Base-by-base conservation (phyloP, 768 basidiomycete genomes). In the Dendrothele bispora region DNA sequence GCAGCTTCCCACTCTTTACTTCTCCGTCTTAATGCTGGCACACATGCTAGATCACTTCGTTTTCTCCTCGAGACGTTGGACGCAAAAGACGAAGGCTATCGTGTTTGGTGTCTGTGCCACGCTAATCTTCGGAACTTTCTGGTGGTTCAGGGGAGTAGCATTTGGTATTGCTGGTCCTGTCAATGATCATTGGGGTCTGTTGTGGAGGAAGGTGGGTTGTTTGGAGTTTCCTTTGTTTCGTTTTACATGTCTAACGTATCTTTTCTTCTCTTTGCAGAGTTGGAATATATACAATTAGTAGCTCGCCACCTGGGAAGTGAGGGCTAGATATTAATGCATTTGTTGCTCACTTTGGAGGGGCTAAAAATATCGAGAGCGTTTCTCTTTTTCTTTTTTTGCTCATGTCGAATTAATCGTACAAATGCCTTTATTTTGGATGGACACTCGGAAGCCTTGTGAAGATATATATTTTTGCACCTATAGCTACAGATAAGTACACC, bases 1-100 rank as follows among this genome's bases (percentile, higher is more conserved):
- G 2, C 57, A 94, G 90, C 83, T 98, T 8, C 95, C 95, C 5
- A 94, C 95, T 0, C 74, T 98, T n/a, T 98, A 94, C 73, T 99
- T 99, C 68, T 79, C 94, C 20, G 91, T 98, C 39, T 69, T 98
- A 43, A 92, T 95, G 88, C 72, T 86, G 37, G 90, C 86, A 0
- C 92, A 97, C 63, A 65, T 98, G 47, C 75, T 95, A 52, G 95
- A 99, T 67, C 93, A 97, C 64, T 89, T 93, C 66, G 71, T 98
- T 57, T 98, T 99, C 71, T 80, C 82, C 3, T 83, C 91, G 12
- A 73, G 77, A 27, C 75, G 82, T 10, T 72, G 87, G 49, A 76
- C 78, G 10, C 68, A 71, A 12, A 72, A 71, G 37, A 86, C 84
- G 20, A 97, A 95, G 61, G 62, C 68, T 32, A 83, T 90, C 43